Evolutionary conservation across 2,329 filamentous ascomycete genomes (phyloP).

Genomic region (Lachnellula cervina): DNA sequence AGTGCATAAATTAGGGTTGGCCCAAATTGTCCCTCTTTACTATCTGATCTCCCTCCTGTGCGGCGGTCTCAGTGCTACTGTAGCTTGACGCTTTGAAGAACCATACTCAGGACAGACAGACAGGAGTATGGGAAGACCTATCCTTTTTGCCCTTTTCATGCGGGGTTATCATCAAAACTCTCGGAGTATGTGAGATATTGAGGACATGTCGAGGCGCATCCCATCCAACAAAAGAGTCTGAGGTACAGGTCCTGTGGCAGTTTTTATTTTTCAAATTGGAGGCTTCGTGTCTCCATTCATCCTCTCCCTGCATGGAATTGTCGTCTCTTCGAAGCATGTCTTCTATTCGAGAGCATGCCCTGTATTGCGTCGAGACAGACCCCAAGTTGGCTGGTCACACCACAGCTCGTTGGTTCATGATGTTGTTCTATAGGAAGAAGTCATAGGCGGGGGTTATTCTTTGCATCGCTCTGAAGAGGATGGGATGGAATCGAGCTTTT

Average conservation of each 20-base stretch:
- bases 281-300: background rate
- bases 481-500: too few species aligned
- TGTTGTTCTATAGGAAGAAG: too few species aligned
- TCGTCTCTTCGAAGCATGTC: background rate
- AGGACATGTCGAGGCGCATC: background rate
- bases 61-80: background rate
- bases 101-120: background rate
- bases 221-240: background rate
- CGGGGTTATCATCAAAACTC: background rate
- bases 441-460: too few species aligned
- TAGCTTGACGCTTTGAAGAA: background rate
- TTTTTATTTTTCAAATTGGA: background rate
- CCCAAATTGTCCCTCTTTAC: too few species aligned
- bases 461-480: too few species aligned
- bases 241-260: background rate
- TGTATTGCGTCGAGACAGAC: too few species aligned
- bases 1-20: too few species aligned
- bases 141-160: background rate
- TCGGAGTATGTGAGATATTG: too few species aligned
- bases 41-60: background rate
- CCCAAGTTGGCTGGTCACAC: too few species aligned
- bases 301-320: background rate
- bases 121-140: too few species aligned
- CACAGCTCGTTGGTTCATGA: too few species aligned
- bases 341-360: background rate